phyloP scores from a whole-genome alignment of 2,329 filamentous ascomycete species.

The Ophiostoma novo-ulmi region DNA sequence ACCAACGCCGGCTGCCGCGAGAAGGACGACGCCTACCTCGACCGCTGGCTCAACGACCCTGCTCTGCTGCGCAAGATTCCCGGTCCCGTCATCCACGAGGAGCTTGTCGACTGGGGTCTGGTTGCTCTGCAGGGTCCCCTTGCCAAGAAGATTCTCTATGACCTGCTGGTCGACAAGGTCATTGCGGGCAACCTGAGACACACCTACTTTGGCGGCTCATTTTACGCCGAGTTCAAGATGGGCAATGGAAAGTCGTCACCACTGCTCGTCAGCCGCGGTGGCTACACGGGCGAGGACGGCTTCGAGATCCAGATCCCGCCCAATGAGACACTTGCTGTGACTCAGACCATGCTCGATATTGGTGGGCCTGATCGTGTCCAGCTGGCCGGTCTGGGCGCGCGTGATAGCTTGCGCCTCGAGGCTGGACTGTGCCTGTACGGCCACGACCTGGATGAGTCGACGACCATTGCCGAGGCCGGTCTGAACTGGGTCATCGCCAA shows the following conservation, averaged over 20 bases:
- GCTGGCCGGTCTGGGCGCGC: constrained; percentile 81
- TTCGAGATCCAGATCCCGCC: constrained; percentile 89
- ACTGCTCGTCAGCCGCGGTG: constrained; percentile 76
- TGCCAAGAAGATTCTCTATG: constrained; percentile 62
- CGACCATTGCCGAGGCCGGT: constrained; percentile 53
- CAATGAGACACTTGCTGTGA: constrained; percentile 58
- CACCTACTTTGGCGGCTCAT: constrained; percentile 77
- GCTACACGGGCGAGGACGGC: constrained; percentile 96
- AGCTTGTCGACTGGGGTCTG: constrained; percentile 68
- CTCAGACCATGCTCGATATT: constrained; percentile 62
- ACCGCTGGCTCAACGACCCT: constrained; percentile 59
- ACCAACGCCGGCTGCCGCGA: constrained; percentile 90
- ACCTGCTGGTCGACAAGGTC: constrained; percentile 52
- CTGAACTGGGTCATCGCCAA: constrained; percentile 79
- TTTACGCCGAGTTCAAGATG: constrained; percentile 57
- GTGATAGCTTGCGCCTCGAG: constrained; percentile 88
- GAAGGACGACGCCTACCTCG: constrained; percentile 78
- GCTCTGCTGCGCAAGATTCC: constrained; percentile 32
- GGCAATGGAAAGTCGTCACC: constrained; percentile 36
- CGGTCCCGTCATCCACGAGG: constrained; percentile 33
- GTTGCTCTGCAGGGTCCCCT: constrained; percentile 86
- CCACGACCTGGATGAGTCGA: constrained; percentile 85
- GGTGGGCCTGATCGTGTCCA: constrained; percentile 60
- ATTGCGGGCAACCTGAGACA: constrained; percentile 52
- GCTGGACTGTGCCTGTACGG: constrained; percentile 99